Conservation (phyloP, 495 filamentous ascomycete genomes). For the Xylaria curta region DNA sequence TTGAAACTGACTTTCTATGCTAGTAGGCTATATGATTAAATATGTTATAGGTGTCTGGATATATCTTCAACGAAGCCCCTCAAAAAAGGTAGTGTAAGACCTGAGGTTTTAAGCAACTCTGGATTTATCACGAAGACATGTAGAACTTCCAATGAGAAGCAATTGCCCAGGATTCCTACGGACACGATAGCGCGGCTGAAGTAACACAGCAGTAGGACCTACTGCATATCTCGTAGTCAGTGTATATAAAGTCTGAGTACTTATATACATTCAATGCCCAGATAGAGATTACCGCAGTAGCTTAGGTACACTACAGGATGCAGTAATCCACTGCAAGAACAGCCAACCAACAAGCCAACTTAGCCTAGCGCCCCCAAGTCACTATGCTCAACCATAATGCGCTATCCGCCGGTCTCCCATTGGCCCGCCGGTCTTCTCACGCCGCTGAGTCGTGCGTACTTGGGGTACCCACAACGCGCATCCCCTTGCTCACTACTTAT, state of each 20-base stretch:
- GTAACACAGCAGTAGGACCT: not conserved
- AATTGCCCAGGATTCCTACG: too few species aligned
- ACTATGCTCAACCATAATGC: not conserved
- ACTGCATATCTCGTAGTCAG: not conserved
- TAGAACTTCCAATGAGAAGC: too few species aligned
- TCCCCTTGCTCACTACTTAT: not conserved
- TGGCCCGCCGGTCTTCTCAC: not conserved
- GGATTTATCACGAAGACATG: not conserved
- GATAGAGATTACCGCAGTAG: not conserved
- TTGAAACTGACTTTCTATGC: not conserved
- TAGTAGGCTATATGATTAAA: not conserved
- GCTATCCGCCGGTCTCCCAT: slow-evolving; percentile 10
- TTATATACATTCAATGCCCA: too few species aligned
- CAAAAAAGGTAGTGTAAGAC: not conserved
- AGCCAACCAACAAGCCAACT: not conserved
- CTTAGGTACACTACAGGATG: not conserved
- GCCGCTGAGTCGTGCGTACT: slow-evolving; percentile 8
- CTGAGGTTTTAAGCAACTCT: not conserved
- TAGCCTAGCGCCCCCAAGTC: not conserved
- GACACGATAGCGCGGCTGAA: not conserved
- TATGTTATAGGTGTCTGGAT: not conserved
- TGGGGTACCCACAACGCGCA: not conserved
- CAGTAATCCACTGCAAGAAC: not conserved
- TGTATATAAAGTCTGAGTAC: too few species aligned
- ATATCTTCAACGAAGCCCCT: not conserved